phyloP scores from a whole-genome alignment of 2,329 filamentous ascomycete genomes.

The Stemphylium lycopersici region DNA sequence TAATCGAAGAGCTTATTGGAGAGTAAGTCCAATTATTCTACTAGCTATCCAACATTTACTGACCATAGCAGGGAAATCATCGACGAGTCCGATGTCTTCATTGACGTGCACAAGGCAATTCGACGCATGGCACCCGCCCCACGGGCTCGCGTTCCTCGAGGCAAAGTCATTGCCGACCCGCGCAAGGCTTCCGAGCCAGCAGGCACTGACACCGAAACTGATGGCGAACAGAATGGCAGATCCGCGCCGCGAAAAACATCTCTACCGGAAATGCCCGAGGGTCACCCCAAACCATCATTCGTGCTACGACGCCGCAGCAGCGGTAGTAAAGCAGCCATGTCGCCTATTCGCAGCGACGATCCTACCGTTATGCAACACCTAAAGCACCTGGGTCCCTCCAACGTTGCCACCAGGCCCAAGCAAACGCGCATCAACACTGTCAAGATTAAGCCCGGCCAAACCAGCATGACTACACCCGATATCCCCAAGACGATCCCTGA shows the following conservation, averaged over 20 bases:
- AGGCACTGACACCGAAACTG: conserved; percentile 25
- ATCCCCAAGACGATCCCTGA: conserved; percentile 53
- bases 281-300: conserved; percentile 48
- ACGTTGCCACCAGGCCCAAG: conserved; percentile 65
- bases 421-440: conserved; percentile 67
- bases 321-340: conserved; percentile 42
- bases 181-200: conserved; percentile 34
- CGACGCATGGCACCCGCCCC: conserved; percentile 85
- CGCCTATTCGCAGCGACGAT: conserved; percentile 57
- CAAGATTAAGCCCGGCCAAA: conserved; percentile 67
- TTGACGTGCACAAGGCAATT: conserved; percentile 98
- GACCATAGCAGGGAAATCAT: conserved; percentile 79
- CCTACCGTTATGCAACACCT: conserved; percentile 65
- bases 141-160: conserved; percentile 70
- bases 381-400: conserved; percentile 69
- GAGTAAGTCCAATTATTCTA: conserved; percentile 69
- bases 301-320: conserved; percentile 55
- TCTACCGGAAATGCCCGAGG: conserved; percentile 35
- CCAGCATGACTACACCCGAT: conserved; percentile 64
- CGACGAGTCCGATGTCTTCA: conserved; percentile 97
- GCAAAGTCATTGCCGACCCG: conserved; percentile 57
- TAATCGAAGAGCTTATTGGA: conserved; percentile 97
- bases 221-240: conserved; percentile 23
- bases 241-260: conserved; percentile 36
- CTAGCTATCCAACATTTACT: neutral